Evolutionary conservation across 2,329 filamentous ascomycete genomes (phyloP), one percentile per base, ranked within the genome.

Genomic region (Sporothrix euskadiensis): DNA sequence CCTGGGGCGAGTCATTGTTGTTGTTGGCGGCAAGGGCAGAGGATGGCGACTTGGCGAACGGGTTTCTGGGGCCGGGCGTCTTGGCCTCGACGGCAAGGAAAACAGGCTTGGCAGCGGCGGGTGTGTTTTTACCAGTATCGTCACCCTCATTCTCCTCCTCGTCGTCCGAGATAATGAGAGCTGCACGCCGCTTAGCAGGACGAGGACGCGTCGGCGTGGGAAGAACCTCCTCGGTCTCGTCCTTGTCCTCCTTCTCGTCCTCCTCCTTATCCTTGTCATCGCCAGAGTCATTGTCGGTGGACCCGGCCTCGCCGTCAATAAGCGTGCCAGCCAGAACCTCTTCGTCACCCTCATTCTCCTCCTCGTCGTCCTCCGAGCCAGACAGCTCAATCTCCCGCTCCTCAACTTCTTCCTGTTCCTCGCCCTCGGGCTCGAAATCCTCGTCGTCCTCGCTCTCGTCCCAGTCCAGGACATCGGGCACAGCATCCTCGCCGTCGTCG

Each of bases 101-200:
- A 16, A 54, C 10, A 3, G 71, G 22, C 16, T 63, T 71, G 3
- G 44, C 71, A 3, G 69, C 66, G 0, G 57, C 59, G 4, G 12
- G 35, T 1, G 52, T 47, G 30, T 83, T 83, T 26, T 16, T 39
- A 32, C 83, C 83, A 6, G 16, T 12, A 7, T 66, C 39, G 16
- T 87, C 85, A 14, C 85, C 87, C 8, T 89, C 86, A 35, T 92
- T 89, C 16, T 92, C 90, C 44, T 92, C 89, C 16, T 92, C 90
- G 47, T 92, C 91, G 72, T 91, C 88, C 2, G 92, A 88, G 32
- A 93, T 83, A 61, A 90, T 78, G 71, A 75, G 26, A 3, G 85
- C 79, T 73, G 82, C 77, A 75, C 85, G 82, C 78, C 89, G 84
- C 79, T 88, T 83, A 78, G 85, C 76, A 35, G 86, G 84, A 63